Evolutionary conservation across 2,329 filamentous ascomycete genomes (phyloP), one percentile per base, ranked within the genome.

Genomic region (Beauveria sp.): DNA sequence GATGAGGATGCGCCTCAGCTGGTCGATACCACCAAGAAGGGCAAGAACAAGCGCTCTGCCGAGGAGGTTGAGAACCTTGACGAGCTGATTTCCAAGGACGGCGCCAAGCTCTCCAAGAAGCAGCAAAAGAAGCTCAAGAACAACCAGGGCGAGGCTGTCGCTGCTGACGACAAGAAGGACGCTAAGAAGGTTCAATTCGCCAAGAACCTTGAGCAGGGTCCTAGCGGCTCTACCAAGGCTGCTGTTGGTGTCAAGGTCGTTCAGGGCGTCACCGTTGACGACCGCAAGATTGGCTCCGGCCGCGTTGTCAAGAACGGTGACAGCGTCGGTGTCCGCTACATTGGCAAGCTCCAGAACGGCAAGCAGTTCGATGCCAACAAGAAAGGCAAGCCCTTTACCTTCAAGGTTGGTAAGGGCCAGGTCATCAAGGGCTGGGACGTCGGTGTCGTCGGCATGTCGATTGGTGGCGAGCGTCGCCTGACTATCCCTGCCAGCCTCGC

Each of bases 401-500:
- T 98, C 86, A 96, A 93, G 83, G 87, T 96, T 64, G 96, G 95
- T 69, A 86, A 88, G 73, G 93, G 93, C 65, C 91, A 98, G 77
- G 96, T 99, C 71, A 99, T 99, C 82, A 95, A 96, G 84, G 95
- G 95, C 68, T 98, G 95, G 96, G 96, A 99, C 75, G 85, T 98
- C 67, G 95, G 95, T 78, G 81, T 99, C 69, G 83, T 84, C 68
- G 96, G 96, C 77, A 97, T 99, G 91, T 82, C 88, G 68, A 88
- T 93, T 68, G 95, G 95, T 71, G 92, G 91, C 70, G 96, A 99
- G 83, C 91, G 95, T 71, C 88, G 95, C 68, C 83, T 99, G 71
- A 93, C 87, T 65, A 92, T 99, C 71, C 96, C 96, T 53, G 82
- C 95, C 53, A 80, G 88, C 70, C 86, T 93, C 63, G 96, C 89